Evolutionary conservation across 2,329 filamentous ascomycete species (phyloP).

Genomic region (Teratosphaeria zuluensis): DNA sequence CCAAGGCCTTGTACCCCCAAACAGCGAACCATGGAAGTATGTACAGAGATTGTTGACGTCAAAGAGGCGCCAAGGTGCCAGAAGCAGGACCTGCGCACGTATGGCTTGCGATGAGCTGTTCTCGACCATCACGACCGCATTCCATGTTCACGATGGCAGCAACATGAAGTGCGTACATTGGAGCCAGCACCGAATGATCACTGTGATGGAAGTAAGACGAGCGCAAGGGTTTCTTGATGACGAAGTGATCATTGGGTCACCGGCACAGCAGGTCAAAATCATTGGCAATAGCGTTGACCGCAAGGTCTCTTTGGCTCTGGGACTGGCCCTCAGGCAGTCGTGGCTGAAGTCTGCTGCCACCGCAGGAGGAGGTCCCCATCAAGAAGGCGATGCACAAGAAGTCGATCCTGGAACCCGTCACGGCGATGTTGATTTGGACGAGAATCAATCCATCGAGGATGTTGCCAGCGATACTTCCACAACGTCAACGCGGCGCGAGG

Average conservation of each 20-base stretch:
- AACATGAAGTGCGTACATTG: constrained; percentile 54
- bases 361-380: neutral
- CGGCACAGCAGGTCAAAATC: constrained; percentile 50
- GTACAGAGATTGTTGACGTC: too few species aligned
- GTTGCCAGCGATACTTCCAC: too few species aligned
- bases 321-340: constrained; percentile 45
- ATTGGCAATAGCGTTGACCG: constrained; percentile 71
- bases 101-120: too few species aligned
- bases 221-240: constrained; percentile 62
- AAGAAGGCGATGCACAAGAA: neutral
- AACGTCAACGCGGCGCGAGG: too few species aligned
- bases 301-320: constrained; percentile 53
- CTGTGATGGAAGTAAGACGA: constrained; percentile 56
- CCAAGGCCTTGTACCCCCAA: constrained; percentile 7
- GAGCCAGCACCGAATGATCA: constrained; percentile 51
- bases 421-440: too few species aligned
- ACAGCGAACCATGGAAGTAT: constrained; percentile 21
- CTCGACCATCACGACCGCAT: constrained; percentile 51
- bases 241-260: constrained; percentile 56
- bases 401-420: too few species aligned
- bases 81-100: too few species aligned
- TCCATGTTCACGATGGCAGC: constrained; percentile 45
- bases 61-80: too few species aligned
- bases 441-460: too few species aligned
- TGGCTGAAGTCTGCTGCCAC: constrained; percentile 23